Evolutionary conservation across 2,329 filamentous ascomycete genomes (phyloP), one percentile per base, ranked within the genome.

Genomic region (Emmonsiellopsis sp.): DNA sequence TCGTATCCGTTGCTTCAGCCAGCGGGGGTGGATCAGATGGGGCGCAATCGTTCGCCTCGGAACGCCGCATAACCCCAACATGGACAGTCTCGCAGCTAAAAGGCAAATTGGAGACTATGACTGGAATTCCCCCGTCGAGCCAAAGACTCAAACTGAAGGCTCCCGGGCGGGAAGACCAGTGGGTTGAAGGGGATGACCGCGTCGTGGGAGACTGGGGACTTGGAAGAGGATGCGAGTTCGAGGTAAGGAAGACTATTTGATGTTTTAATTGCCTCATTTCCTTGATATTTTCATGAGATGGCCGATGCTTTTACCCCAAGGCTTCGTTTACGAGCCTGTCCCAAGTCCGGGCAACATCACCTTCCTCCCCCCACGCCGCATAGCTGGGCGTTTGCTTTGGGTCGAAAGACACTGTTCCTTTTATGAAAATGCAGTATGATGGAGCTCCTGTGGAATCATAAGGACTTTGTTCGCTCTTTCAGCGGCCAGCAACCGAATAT

Each of bases 1-100:
- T 68, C 42, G 68, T 73, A 53, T 69, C 69, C 45, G 66, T 67
- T 36, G 61, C 68, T 6, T 31, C 53, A 34, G 53, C 56, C 45
- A 49, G 54, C 17, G 52, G 60, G 49, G 50, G 43, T 42, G 50
- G 14, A 53, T 51, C 34, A 36, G 57, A 52, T 39, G 56, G 58
- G 36, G 55, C 57, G 11, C 61, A 65, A 14, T 67, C 74, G 44
- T 68, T 75, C 47, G 82, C 85, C 48, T 91, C 89, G 50, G 93
- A 98, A 74, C 87, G 92, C 57, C 88, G 93, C 61, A 84, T 97
- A 68, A 92, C 88, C 31, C 92, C 92, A 11, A 86, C 91, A 61
- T 98, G 93, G 93, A 86, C 85, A 57, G 86, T 98, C 65, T 77
- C 80, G 53, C 84, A 88, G 63, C 79, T 97, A 63, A 95, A 92